Evolutionary conservation across 768 basidiomycete species (phyloP).

Genomic region (Leccinum pellstonianum): DNA sequence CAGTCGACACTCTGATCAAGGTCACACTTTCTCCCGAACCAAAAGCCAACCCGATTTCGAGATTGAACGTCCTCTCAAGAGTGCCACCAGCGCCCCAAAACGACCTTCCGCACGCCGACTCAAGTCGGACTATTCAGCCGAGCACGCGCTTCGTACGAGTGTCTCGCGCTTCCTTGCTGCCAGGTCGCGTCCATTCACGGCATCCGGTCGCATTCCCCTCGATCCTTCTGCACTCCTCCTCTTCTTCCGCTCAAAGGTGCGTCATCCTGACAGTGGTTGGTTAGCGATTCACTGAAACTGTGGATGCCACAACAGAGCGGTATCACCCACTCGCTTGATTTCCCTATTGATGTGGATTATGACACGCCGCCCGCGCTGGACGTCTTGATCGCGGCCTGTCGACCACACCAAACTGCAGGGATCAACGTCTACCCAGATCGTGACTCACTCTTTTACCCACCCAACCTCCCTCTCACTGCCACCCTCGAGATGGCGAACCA

Average conservation of each 20-base stretch:
- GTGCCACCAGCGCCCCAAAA: slow-evolving; percentile 30
- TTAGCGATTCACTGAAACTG: background rate
- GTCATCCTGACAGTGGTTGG: slow-evolving; percentile 11
- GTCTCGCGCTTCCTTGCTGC: slow-evolving; percentile 55
- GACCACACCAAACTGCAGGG: slow-evolving; percentile 58
- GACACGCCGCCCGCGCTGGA: slow-evolving; percentile 76
- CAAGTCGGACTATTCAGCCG: slow-evolving; percentile 49
- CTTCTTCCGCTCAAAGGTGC: slow-evolving; percentile 78
- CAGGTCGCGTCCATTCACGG: slow-evolving; percentile 61
- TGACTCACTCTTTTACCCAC: slow-evolving; percentile 71
- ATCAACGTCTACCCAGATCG: slow-evolving; percentile 52
- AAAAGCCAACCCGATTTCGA: slow-evolving; percentile 58
- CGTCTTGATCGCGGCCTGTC: slow-evolving; percentile 72
- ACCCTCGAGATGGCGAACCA: slow-evolving; percentile 81
- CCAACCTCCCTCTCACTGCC: slow-evolving; percentile 67
- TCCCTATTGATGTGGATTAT: slow-evolving; percentile 75
- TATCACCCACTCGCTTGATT: slow-evolving; percentile 77
- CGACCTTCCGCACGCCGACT: slow-evolving; percentile 33
- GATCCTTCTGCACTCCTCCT: slow-evolving; percentile 66
- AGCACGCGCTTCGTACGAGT: slow-evolving; percentile 52
- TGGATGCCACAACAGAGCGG: slow-evolving; percentile 49
- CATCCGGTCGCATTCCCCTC: slow-evolving; percentile 67
- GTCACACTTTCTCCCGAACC: slow-evolving; percentile 39
- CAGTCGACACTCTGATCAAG: slow-evolving; percentile 32
- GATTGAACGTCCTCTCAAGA: slow-evolving; percentile 54